phyloP scores from a whole-genome alignment of 495 filamentous ascomycete species.

The Aspergillus sclerotiicarbonarius region DNA sequence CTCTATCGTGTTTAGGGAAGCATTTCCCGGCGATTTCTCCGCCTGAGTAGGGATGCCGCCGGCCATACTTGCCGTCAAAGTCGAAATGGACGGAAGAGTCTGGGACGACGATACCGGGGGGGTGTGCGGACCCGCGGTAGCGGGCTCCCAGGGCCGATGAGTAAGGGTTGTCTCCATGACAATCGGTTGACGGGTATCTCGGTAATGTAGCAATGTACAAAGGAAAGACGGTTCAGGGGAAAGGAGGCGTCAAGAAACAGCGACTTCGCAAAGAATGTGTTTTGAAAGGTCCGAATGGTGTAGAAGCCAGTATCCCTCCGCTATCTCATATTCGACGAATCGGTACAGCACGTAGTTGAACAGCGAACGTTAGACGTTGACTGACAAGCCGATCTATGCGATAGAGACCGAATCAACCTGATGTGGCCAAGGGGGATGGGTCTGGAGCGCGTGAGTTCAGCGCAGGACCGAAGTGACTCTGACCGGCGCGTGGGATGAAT shows the following conservation, averaged over 20 bases:
- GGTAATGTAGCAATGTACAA: background rate
- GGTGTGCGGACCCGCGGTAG: constrained; percentile 35
- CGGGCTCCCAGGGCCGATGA: constrained; percentile 44
- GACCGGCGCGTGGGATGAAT: background rate
- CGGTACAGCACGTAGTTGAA: constrained; percentile 2
- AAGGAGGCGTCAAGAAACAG: constrained; percentile 2
- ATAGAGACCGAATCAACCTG: background rate
- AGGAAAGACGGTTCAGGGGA: background rate
- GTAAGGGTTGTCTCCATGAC: constrained; percentile 41
- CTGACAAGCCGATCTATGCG: background rate
- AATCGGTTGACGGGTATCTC: background rate
- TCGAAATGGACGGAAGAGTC: constrained; percentile 49
- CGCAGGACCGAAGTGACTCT: background rate
- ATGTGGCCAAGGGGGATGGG: background rate
- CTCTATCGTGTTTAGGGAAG: constrained; percentile 49
- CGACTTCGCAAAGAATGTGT: background rate
- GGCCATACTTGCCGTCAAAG: constrained; percentile 45
- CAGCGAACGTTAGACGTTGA: background rate
- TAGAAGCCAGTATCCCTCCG: background rate
- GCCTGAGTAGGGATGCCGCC: constrained; percentile 20
- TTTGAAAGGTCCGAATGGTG: background rate
- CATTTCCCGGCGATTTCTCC: constrained; percentile 45
- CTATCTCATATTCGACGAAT: constrained; percentile 33
- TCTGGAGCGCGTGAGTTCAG: background rate
- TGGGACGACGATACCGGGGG: constrained; percentile 36